Evolutionary conservation across 2,329 filamentous ascomycete genomes (phyloP), one percentile per base, ranked within the genome.

Genomic region (Aspergillus piperis): DNA sequence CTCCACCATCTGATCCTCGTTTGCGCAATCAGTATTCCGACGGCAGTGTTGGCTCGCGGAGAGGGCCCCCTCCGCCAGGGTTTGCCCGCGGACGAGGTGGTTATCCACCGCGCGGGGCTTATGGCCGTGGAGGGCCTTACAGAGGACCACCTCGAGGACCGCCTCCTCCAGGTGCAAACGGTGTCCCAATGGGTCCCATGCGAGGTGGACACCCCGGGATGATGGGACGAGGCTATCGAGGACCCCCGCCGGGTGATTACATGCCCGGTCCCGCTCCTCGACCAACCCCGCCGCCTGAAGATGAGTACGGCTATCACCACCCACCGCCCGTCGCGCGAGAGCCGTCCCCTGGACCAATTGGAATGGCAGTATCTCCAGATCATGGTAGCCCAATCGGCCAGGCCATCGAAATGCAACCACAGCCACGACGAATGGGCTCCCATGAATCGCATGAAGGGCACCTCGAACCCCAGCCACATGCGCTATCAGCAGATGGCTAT

Each of bases 321-420:
- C 66, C 66, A n/a, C 69, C 66, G 13, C 59, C 66, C n/a, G 54
- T 57, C 5, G 59, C 64, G 60, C 71, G 71, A 41, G 69, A 72
- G 23, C 72, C 70, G 8, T 75, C 75, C 15, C 73, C 73, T 1
- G 70, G 70, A 5, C 68, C 71, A 2, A 71, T 73, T 60, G 72
- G 70, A 48, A 75, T 75, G 72, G 71, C 72, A 2, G 59, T 73
- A 7, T 72, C 72, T 11, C 73, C 75, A 23, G 76, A 78, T 25
- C 68, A 68, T 13, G 71, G 71, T 39, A 30, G 15, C 15, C 70
- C 76, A 13, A 79, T 87, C 11, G 87, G 87, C 8, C 88, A 89
- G 70, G 87, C 89, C 2, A 84, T 92, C 56, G 92, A 95, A 73
- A 93, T 96, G 90, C 89, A 93, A 72, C 87, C 88, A 36, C 81